phyloP scores from a whole-genome alignment of 1,139 yeast genomes.

The Starmera stellimalicola region DNA sequence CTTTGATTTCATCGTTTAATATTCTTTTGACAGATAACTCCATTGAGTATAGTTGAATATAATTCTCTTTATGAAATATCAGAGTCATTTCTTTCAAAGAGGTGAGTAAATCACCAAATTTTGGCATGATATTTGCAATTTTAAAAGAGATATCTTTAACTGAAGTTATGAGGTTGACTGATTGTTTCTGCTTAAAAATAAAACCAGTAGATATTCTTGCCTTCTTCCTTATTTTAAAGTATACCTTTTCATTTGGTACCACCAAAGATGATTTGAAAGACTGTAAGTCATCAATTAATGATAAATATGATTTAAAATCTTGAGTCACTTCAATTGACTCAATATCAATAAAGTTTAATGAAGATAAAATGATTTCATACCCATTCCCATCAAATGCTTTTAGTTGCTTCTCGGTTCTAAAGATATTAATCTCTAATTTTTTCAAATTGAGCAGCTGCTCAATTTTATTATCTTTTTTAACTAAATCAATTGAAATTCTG shows the following conservation, averaged over 20 bases:
- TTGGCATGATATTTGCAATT: slow-evolving; percentile 23
- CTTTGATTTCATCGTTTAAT: slow-evolving; percentile 10
- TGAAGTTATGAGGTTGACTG: slow-evolving; percentile 14
- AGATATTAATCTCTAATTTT: slow-evolving; percentile 4
- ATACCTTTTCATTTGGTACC: slow-evolving; percentile 7
- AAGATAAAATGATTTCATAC: slow-evolving; percentile 11
- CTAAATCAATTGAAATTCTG: slow-evolving; percentile 5
- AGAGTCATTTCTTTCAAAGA: slow-evolving; percentile 21
- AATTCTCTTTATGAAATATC: slow-evolving; percentile 26
- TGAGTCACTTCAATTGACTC: slow-evolving; percentile 11
- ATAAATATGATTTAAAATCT: slow-evolving; percentile 5
- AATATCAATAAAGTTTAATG: slow-evolving; percentile 9
- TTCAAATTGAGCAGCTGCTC: slow-evolving; percentile 3
- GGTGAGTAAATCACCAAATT: slow-evolving; percentile 38
- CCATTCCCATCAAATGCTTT: slow-evolving; percentile 17
- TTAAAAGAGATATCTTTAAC: slow-evolving; percentile 18
- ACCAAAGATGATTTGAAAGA: slow-evolving; percentile 3
- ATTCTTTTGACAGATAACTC: slow-evolving; percentile 11
- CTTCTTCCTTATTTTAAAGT: slow-evolving; percentile 15
- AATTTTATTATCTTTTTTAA: neutral
- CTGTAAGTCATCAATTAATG: slow-evolving; percentile 4
- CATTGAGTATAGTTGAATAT: slow-evolving; percentile 25
- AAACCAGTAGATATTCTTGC: slow-evolving; percentile 16
- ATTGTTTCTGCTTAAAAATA: slow-evolving; percentile 18
- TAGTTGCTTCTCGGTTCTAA: slow-evolving; percentile 12